Conservation (phyloP, 148 eudicot genomes). For the Dianthus caryophyllus region DNA sequence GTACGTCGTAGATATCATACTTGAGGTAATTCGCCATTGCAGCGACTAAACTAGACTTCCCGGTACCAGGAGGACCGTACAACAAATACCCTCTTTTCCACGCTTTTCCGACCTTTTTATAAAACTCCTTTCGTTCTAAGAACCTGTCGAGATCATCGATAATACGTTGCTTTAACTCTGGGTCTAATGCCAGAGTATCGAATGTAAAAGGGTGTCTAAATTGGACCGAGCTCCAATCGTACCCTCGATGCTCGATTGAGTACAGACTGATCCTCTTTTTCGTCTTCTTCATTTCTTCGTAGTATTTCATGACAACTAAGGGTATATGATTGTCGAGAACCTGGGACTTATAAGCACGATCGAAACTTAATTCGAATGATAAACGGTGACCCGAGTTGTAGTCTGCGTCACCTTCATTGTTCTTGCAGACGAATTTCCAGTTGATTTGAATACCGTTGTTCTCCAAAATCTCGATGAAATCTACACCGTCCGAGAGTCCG, state of each 20-base stretch:
- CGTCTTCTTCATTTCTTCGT: neutral
- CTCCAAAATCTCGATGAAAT: conserved; percentile 2
- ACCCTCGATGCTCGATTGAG: neutral
- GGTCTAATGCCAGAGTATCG: conserved; percentile 38
- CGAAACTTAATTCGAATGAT: conserved; percentile 7
- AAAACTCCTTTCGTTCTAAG: conserved; percentile 32
- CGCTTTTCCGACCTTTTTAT: conserved; percentile 40
- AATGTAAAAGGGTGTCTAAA: conserved; percentile 39
- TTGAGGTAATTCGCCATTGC: conserved; percentile 44
- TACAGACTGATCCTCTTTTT: conserved; percentile 10
- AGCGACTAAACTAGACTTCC: conserved; percentile 47
- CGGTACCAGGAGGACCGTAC: conserved; percentile 50
- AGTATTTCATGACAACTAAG: conserved; percentile 11
- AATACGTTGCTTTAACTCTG: conserved; percentile 20
- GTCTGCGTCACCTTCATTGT: neutral
- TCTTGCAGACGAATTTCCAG: conserved; percentile 9
- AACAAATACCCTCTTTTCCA: conserved; percentile 49
- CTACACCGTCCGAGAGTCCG: conserved; percentile 5
- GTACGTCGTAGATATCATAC: conserved; percentile 46
- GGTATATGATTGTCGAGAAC: conserved; percentile 17
- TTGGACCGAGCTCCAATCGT: neutral
- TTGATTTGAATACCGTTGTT: neutral
- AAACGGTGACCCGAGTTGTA: neutral
- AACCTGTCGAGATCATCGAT: conserved; percentile 35
- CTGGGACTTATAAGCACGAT: conserved; percentile 4